A percentile compares a stretch with the other conserved stretches of the same genome.
Conservation (phyloP, 2,329 filamentous ascomycete genomes). For the Rhinocladiella similis region DNA sequence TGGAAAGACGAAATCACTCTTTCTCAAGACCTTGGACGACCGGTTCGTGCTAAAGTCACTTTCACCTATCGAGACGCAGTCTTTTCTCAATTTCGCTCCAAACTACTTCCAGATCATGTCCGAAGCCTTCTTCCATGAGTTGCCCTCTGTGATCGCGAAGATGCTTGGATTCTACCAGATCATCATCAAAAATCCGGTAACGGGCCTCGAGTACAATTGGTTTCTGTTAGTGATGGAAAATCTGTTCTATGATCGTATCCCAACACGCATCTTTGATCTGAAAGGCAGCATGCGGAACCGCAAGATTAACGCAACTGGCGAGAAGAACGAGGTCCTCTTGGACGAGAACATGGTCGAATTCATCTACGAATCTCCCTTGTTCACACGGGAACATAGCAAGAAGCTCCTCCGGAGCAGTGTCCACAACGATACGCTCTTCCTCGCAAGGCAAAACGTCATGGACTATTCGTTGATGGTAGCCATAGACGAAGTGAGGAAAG, state of each 20-base stretch:
- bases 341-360: slow-evolving; percentile 99
- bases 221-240: slow-evolving; percentile 97
- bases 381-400: slow-evolving; percentile 93
- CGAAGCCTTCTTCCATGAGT: slow-evolving; percentile 89
- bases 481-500: slow-evolving; percentile 84
- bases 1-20: slow-evolving; percentile 96
- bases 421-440: slow-evolving; percentile 96
- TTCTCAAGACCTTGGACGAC: slow-evolving; percentile 94
- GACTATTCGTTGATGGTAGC: slow-evolving; percentile 99
- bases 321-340: slow-evolving; percentile 92
- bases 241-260: slow-evolving; percentile 90
- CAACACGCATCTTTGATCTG: slow-evolving; percentile 88
- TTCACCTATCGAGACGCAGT: slow-evolving; percentile 85
- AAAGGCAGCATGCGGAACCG: slow-evolving; percentile 99
- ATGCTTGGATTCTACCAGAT: slow-evolving; percentile 99
- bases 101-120: slow-evolving; percentile 98
- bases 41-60: slow-evolving; percentile 90
- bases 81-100: slow-evolving; percentile 92
- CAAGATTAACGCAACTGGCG: slow-evolving; percentile 92
- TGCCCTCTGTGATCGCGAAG: slow-evolving; percentile 96
- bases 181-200: slow-evolving; percentile 90
- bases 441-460: slow-evolving; percentile 96
- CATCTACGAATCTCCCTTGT: slow-evolving; percentile 95
- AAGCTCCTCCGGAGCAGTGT: slow-evolving; percentile 88
- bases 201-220: slow-evolving; percentile 89